Evolutionary conservation across 805 yeast species (phyloP).

Genomic region (Candida nitratophila): DNA sequence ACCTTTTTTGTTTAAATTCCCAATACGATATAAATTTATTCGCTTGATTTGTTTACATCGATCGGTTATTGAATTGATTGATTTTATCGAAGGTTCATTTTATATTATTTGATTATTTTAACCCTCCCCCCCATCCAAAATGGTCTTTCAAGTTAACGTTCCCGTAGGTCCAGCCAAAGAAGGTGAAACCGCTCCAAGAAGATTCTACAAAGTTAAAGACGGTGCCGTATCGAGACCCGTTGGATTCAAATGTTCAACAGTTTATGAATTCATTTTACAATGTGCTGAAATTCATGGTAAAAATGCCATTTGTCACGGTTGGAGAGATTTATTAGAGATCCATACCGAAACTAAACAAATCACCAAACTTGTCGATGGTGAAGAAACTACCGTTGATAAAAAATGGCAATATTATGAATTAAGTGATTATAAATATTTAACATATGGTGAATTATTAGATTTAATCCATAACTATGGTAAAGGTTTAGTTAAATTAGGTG

Average conservation of each 20-base stretch:
- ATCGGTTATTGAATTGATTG: too few species aligned
- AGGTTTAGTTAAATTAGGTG: constrained; percentile 71
- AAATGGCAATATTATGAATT: constrained; percentile 84
- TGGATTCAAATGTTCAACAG: constrained; percentile 56
- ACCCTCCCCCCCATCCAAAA: too few species aligned
- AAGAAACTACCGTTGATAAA: constrained; percentile 64
- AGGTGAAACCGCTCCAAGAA: constrained; percentile 81
- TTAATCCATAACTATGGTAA: constrained; percentile 53
- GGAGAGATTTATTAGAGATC: constrained; percentile 68
- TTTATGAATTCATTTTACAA: constrained; percentile 63
- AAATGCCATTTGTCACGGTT: constrained; percentile 54
- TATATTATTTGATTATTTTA: too few species aligned
- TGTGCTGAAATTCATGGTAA: constrained; percentile 50
- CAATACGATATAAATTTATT: too few species aligned
- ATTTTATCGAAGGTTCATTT: too few species aligned
- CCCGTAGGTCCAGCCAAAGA: constrained; percentile 67
- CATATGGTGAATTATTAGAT: constrained; percentile 49
- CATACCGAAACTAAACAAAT: constrained; percentile 72
- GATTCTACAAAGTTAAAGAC: constrained; percentile 45
- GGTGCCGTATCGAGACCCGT: constrained; percentile 50
- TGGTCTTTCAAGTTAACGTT: constrained; percentile 35
- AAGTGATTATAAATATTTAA: constrained; percentile 60
- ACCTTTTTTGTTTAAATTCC: too few species aligned
- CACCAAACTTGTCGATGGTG: constrained; percentile 72
- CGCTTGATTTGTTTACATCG: too few species aligned